Base-by-base conservation (phyloP, 306 rosid species). In the Rosa lucieae region DNA sequence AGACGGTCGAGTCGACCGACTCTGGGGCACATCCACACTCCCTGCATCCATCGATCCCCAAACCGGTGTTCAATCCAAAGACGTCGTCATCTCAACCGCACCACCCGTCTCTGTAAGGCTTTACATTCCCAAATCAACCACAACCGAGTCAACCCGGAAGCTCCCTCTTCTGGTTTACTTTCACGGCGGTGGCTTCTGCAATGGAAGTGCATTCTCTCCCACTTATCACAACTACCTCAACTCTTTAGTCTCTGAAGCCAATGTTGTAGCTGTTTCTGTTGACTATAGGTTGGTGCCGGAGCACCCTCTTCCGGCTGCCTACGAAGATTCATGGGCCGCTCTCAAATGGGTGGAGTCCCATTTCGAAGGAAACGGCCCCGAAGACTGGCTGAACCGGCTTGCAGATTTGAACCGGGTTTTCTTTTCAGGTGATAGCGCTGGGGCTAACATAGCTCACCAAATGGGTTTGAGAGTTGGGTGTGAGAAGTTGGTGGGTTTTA, bases 341-440 rank as follows among this genome's bases (percentile, higher is more conserved):
- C 35, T 90, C 26, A 67, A 73, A 29, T 92, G 93, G 95, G 72
- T 55, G 5, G 76, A 74, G 7, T 37, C 89, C 46, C 90, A 86
- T 74, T 29, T 48, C 1, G 10, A 51, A 20, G 79, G 78, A 17
- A 10, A 7, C 7, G 87, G 85, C 4, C 70, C 79, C 0, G 90
- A 89, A 49, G 84, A 85, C 7, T 92, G 97, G 97, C 80, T 92
- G 5, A 84, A 78, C 20, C 26, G 39, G 26, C 82, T 70, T 20
- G 89, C 78, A 1, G 91, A 89, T 48, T 61, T 75, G 8, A 5
- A 4, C 0, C 53, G 75, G 0, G 81, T 89, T 17, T 90, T 81
- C 84, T 13, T 89, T 13, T 90, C 89, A 1, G 92, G 95, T 0
- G 95, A 90, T 69, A 92, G 95, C 32, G 95, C 97, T n/a, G 93